These are phyloP conservation scores for Ceratocystis papillata DNA, from an alignment of 2,329 filamentous ascomycete species.

Conservation along the genomic window DNA sequence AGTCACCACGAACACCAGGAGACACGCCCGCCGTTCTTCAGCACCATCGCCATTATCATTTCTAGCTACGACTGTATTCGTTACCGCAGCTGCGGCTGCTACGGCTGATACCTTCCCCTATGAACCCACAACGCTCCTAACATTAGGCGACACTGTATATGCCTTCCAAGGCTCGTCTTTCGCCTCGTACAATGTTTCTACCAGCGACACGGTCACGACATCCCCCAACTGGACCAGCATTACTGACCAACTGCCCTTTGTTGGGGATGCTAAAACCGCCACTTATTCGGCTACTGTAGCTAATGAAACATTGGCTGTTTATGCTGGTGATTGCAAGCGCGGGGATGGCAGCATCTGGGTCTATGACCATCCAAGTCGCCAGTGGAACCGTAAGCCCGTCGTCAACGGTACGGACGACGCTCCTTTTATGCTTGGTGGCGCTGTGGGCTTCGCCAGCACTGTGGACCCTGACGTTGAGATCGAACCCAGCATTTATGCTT, in stretches of 20 bases:
- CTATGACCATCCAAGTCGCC: conserved; percentile 42
- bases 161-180: conserved; percentile 41
- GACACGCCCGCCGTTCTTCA: not conserved
- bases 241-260: conserved; percentile 51
- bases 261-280: conserved; percentile 38
- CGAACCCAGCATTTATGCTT: conserved; percentile 55
- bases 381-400: conserved; percentile 22
- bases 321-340: conserved; percentile 59
- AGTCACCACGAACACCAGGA: not conserved
- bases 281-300: conserved; percentile 60
- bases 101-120: conserved; percentile 19
- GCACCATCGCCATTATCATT: conserved; percentile 7
- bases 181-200: conserved; percentile 55
- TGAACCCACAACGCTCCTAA: conserved; percentile 20
- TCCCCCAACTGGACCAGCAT: conserved; percentile 42
- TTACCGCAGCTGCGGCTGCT: conserved; percentile 12
- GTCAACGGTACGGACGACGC: conserved; percentile 26
- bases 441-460: conserved; percentile 57
- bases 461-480: conserved; percentile 35
- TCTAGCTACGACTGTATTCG: not conserved
- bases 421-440: conserved; percentile 43
- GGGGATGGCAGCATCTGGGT: conserved; percentile 54
- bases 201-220: conserved; percentile 37
- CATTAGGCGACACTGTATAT: conserved; percentile 47
- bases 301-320: conserved; percentile 56